Evolutionary conservation across 805 yeast genomes (phyloP).

Genomic region (Lipomyces yamadae): DNA sequence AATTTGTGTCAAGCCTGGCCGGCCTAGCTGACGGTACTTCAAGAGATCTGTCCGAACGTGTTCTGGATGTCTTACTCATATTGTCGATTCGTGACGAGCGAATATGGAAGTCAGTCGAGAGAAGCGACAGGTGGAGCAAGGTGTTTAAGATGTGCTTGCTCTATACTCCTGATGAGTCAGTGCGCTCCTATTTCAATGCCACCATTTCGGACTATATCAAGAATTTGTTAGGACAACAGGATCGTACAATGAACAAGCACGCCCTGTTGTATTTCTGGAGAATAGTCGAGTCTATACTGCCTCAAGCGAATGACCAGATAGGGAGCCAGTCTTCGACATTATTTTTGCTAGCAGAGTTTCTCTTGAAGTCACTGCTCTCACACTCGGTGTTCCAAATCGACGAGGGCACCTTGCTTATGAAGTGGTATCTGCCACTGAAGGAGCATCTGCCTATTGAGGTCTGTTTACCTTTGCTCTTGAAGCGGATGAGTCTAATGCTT

Average conservation of each 20-base stretch:
- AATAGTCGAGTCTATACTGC: conserved; percentile 9
- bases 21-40: conserved; percentile 13
- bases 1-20: conserved; percentile 13
- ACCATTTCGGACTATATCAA: conserved; percentile 15
- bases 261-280: conserved; percentile 25
- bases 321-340: conserved; percentile 8
- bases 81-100: conserved; percentile 11
- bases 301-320: conserved; percentile 4
- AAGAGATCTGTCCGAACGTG: conserved; percentile 11
- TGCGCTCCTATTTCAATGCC: conserved; percentile 16
- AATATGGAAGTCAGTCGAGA: conserved; percentile 14
- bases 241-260: neutral
- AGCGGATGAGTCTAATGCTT: neutral
- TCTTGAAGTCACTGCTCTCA: conserved; percentile 12
- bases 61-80: conserved; percentile 20
- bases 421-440: conserved; percentile 7
- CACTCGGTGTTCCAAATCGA: conserved; percentile 9
- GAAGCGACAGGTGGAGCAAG: conserved; percentile 7
- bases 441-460: conserved; percentile 14
- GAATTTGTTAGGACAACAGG: neutral
- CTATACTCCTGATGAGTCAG: conserved; percentile 5
- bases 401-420: conserved; percentile 5
- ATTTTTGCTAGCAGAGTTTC: conserved; percentile 17
- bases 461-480: neutral
- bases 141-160: conserved; percentile 14